Evolutionary conservation across 139 green algal genomes (phyloP).

Genomic region (Asterochloris erici): DNA sequence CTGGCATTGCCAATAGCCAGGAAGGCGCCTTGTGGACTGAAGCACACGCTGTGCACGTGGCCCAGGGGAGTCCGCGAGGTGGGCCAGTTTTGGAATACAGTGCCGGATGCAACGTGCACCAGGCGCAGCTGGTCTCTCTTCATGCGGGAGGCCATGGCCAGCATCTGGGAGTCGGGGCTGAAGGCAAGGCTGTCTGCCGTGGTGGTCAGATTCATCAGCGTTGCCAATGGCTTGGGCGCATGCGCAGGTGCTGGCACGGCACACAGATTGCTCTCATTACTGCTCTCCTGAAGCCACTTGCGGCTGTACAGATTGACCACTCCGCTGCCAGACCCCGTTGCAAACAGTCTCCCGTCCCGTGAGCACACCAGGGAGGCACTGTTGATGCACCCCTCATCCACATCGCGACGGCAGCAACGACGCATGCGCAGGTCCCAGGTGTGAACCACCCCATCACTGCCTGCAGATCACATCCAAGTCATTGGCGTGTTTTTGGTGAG

Average conservation of each 20-base stretch:
- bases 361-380: conserved; percentile 59
- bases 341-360: conserved; percentile 51
- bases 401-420: conserved; percentile 63
- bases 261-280: neutral
- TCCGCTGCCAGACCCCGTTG: conserved; percentile 60
- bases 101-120: conserved; percentile 78
- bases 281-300: neutral
- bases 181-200: conserved; percentile 79
- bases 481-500: neutral
- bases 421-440: conserved; percentile 89
- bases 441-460: conserved; percentile 81
- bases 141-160: conserved; percentile 78
- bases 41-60: conserved; percentile 81
- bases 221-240: conserved; percentile 32
- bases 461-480: conserved; percentile 17
- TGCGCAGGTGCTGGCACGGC: neutral
- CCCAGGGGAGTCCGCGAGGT: conserved; percentile 71
- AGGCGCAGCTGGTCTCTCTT: conserved; percentile 85
- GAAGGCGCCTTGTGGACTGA: conserved; percentile 81
- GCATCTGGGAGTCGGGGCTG: conserved; percentile 72
- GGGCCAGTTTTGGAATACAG: conserved; percentile 93
- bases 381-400: conserved; percentile 70
- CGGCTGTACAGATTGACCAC: conserved; percentile 89
- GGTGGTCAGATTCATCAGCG: conserved; percentile 88
- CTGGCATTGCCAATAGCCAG: conserved; percentile 87